These are phyloP conservation scores for Aeschynomene evenia DNA, from an alignment of 306 rosid species.

Conservation along the genomic window DNA sequence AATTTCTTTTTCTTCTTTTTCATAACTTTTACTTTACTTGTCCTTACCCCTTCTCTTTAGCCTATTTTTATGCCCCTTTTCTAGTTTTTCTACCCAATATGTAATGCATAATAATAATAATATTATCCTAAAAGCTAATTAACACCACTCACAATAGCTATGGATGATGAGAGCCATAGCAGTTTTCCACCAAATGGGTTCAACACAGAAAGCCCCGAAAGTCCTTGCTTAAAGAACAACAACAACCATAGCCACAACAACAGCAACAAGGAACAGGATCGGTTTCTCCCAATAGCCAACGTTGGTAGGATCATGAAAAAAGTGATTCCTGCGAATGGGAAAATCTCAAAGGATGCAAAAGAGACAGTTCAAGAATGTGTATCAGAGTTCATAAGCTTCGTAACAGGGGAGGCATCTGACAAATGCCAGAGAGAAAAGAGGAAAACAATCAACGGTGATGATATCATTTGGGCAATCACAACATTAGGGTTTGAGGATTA, in stretches of 20 bases:
- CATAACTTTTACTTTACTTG: constrained; percentile 19
- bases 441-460: constrained; percentile 72
- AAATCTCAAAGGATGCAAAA: constrained; percentile 79
- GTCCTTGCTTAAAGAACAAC: constrained; percentile 44
- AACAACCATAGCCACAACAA: neutral
- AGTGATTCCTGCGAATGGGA: constrained; percentile 59
- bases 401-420: constrained; percentile 69
- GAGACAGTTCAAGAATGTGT: constrained; percentile 82
- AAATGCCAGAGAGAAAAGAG: constrained; percentile 78
- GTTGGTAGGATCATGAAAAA: constrained; percentile 84
- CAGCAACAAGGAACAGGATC: constrained; percentile 68
- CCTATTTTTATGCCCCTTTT: constrained; percentile 60
- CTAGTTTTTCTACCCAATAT: constrained; percentile 35
- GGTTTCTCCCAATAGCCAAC: constrained; percentile 75
- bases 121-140: constrained; percentile 16
- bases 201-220: constrained; percentile 50
- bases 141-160: constrained; percentile 2
- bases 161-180: constrained; percentile 51
- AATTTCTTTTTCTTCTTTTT: neutral
- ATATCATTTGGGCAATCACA: constrained; percentile 77
- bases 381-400: constrained; percentile 74
- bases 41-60: constrained; percentile 37
- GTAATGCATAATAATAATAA: constrained; percentile 18
- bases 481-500: constrained; percentile 69
- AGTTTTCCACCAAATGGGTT: constrained; percentile 46